Evolutionary conservation across 176 grass and related monocot species (phyloP).

Genomic region (Musa schizocarpa): DNA sequence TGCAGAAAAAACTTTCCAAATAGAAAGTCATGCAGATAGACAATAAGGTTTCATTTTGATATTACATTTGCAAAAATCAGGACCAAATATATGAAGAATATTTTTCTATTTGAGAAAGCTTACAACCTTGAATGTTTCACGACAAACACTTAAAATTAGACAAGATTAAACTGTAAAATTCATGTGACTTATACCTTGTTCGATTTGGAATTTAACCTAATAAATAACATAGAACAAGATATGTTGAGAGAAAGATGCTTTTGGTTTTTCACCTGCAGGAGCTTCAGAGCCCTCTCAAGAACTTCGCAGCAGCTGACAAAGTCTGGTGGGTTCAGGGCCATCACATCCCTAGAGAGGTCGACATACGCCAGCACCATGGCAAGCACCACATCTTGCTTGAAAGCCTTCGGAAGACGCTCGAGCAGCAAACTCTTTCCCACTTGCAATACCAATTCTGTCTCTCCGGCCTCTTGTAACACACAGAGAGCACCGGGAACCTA

Average conservation of each 20-base stretch:
- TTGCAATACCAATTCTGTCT: slow-evolving; percentile 50
- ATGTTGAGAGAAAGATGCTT: background rate
- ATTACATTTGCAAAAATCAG: background rate
- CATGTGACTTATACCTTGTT: background rate
- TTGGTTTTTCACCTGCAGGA: slow-evolving; percentile 52
- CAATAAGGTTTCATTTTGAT: background rate
- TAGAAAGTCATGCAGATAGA: background rate
- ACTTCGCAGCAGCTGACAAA: slow-evolving; percentile 80
- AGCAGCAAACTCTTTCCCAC: slow-evolving; percentile 46
- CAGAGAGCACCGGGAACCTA: slow-evolving; percentile 80
- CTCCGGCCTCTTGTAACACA: slow-evolving; percentile 69
- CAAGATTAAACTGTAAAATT: background rate
- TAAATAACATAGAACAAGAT: background rate
- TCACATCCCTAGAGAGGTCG: slow-evolving; percentile 75
- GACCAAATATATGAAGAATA: background rate
- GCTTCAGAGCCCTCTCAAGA: slow-evolving; percentile 80
- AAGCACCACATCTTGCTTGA: slow-evolving; percentile 95
- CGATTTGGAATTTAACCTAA: background rate
- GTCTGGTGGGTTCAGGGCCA: slow-evolving; percentile 63
- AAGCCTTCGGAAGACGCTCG: slow-evolving; percentile 50
- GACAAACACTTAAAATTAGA: background rate
- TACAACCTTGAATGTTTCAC: background rate
- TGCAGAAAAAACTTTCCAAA: background rate
- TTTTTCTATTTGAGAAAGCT: background rate
- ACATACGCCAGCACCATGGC: slow-evolving; percentile 82